These are phyloP conservation scores for Sistotremastrum niveocremeum DNA, from an alignment of 768 basidiomycete genomes.

Conservation along the genomic window DNA sequence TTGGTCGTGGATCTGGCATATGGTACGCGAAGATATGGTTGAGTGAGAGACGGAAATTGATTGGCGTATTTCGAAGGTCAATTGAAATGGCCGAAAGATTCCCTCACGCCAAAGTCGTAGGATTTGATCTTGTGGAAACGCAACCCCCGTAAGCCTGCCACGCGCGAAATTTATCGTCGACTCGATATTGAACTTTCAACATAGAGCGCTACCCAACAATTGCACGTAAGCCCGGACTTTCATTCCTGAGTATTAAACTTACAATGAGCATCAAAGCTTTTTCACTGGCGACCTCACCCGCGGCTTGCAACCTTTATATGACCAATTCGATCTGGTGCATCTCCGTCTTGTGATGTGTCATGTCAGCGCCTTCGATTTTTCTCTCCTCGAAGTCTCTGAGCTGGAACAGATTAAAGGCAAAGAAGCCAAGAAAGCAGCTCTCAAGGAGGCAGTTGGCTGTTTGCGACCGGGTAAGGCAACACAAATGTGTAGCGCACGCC, in stretches of 20 bases:
- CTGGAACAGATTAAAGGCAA: neutral
- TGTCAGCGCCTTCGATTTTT: conserved; percentile 5
- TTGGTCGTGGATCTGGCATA: conserved; percentile 18
- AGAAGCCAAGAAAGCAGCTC: conserved; percentile 4
- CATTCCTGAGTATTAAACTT: neutral
- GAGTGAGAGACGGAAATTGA: too few species aligned
- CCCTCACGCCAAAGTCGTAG: conserved; percentile 13
- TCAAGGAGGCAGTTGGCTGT: conserved; percentile 1
- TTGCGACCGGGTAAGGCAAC: conserved; percentile 12
- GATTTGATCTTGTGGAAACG: conserved; percentile 11
- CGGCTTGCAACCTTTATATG: conserved; percentile 10
- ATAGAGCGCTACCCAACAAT: too few species aligned
- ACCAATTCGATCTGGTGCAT: conserved; percentile 15
- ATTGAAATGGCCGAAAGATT: conserved; percentile 15
- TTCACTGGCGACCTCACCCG: conserved; percentile 11
- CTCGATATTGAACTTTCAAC: too few species aligned
- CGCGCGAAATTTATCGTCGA: too few species aligned
- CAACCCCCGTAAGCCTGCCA: too few species aligned
- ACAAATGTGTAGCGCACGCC: neutral
- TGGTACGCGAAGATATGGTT: conserved; percentile 9
- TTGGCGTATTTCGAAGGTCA: conserved; percentile 8
- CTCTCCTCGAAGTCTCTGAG: too few species aligned
- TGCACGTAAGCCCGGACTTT: too few species aligned
- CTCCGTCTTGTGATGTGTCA: conserved; percentile 17
- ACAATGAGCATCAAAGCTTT: conserved; percentile 11